phyloP scores from a whole-genome alignment of 2,329 filamentous ascomycete species.

The Trichophyton mentagrophytes region DNA sequence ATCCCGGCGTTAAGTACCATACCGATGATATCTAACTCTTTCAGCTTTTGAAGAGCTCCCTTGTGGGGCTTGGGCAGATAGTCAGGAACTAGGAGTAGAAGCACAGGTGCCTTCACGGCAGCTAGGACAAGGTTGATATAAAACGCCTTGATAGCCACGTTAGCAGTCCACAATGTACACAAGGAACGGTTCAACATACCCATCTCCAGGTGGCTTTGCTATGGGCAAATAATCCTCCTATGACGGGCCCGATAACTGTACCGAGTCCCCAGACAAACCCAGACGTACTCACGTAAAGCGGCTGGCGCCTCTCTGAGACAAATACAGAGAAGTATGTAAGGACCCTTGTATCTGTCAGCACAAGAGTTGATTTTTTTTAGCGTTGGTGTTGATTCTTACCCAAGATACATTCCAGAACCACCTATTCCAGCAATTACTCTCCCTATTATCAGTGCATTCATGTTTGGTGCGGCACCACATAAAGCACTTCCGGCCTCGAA shows the following conservation, averaged over 20 bases:
- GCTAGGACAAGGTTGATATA: conserved; percentile 7
- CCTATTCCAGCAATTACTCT: conserved; percentile 40
- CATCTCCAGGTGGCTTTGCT: conserved; percentile 6
- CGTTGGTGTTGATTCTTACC: conserved; percentile 17
- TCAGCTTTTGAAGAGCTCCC: conserved; percentile 14
- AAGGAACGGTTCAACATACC: background rate
- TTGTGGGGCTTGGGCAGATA: background rate
- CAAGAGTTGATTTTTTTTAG: conserved; percentile 20
- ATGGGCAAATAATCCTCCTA: conserved; percentile 7
- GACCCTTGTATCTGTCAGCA: conserved; percentile 31
- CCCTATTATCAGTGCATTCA: conserved; percentile 36
- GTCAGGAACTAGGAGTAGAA: conserved; percentile 2
- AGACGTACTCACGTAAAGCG: conserved; percentile 13
- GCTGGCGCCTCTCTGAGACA: conserved; percentile 5
- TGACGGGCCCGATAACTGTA: conserved; percentile 6
- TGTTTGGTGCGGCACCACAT: conserved; percentile 38
- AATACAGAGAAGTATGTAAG: conserved; percentile 29
- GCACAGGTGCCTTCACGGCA: conserved; percentile 1
- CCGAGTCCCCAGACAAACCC: conserved; percentile 7
- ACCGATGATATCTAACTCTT: conserved; percentile 34
- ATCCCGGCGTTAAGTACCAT: conserved; percentile 31
- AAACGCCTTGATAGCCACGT: background rate
- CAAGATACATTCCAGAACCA: conserved; percentile 34
- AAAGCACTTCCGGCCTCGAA: conserved; percentile 52
- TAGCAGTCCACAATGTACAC: background rate